Percentiles rank a stretch among this genome's conserved stretches.
Conservation (phyloP, 208 protist genomes). For the Acanthamoeba royreba region DNA sequence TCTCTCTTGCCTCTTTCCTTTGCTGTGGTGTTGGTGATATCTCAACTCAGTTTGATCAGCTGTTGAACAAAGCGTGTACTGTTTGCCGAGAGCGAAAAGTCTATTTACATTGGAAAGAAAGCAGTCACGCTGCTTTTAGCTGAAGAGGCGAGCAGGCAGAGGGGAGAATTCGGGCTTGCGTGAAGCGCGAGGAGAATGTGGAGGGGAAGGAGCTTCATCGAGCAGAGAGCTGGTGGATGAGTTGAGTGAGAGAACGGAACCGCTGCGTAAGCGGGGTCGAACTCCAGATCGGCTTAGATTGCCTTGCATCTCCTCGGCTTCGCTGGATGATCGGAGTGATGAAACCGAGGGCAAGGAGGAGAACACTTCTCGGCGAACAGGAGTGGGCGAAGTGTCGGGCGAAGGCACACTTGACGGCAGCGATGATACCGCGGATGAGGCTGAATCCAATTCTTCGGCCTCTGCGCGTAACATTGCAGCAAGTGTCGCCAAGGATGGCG, state of each 20-base stretch:
- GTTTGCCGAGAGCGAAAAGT: too few species aligned
- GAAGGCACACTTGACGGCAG: background rate
- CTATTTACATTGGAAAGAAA: too few species aligned
- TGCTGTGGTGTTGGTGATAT: too few species aligned
- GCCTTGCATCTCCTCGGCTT: background rate
- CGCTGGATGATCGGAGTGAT: background rate
- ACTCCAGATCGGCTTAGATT: background rate
- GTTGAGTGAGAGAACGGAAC: too few species aligned
- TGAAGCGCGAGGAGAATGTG: background rate
- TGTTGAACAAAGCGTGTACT: too few species aligned
- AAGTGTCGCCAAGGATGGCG: background rate
- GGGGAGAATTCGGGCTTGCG: background rate
- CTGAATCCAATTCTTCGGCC: background rate
- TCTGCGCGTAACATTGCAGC: background rate
- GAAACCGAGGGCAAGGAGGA: background rate
- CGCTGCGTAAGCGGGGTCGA: background rate
- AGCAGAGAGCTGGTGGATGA: background rate
- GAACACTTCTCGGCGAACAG: background rate
- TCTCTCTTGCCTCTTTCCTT: too few species aligned
- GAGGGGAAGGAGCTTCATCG: background rate
- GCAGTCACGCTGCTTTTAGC: too few species aligned
- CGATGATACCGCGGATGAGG: background rate
- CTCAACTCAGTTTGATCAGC: too few species aligned
- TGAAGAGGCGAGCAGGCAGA: background rate
- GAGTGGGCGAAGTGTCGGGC: background rate